phyloP scores from a whole-genome alignment of 306 rosid genomes.

The Psophocarpus tetragonolobus region DNA sequence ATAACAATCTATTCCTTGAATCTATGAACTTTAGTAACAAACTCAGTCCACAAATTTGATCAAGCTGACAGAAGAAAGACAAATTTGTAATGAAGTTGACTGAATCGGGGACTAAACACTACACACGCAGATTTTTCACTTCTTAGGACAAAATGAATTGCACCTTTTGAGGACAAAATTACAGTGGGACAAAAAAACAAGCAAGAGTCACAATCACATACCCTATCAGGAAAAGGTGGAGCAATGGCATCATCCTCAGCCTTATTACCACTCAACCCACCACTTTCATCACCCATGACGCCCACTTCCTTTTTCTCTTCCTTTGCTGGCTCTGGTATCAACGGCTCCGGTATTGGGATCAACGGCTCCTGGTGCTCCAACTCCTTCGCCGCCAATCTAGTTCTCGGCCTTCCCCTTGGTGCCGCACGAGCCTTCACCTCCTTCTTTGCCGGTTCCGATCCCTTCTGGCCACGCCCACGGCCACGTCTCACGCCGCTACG shows the following conservation, averaged over 20 bases:
- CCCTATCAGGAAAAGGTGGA: conserved; percentile 88
- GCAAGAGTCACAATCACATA: neutral
- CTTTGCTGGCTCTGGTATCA: conserved; percentile 42
- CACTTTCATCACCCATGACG: conserved; percentile 79
- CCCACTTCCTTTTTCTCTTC: conserved; percentile 41
- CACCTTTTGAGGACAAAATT: neutral
- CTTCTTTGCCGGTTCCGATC: conserved; percentile 37
- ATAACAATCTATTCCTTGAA: neutral
- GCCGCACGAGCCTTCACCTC: conserved; percentile 66
- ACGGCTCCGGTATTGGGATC: conserved; percentile 51
- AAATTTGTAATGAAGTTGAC: neutral
- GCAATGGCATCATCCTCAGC: conserved; percentile 79
- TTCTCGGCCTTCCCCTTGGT: conserved; percentile 57
- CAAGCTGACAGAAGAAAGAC: neutral
- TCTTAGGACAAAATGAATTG: neutral
- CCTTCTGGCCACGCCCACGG: conserved; percentile 56
- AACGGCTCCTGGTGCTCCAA: conserved; percentile 36
- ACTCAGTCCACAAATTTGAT: neutral
- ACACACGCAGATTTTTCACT: neutral
- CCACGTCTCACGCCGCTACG: conserved; percentile 85
- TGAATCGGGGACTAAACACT: neutral
- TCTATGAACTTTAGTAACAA: neutral
- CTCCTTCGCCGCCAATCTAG: conserved; percentile 61
- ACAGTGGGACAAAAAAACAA: neutral
- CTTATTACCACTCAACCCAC: conserved; percentile 85